Percentiles rank a stretch among this genome's conserved stretches.
phyloP scores from a whole-genome alignment of 768 basidiomycete species.

The Tulasnella sp. region DNA sequence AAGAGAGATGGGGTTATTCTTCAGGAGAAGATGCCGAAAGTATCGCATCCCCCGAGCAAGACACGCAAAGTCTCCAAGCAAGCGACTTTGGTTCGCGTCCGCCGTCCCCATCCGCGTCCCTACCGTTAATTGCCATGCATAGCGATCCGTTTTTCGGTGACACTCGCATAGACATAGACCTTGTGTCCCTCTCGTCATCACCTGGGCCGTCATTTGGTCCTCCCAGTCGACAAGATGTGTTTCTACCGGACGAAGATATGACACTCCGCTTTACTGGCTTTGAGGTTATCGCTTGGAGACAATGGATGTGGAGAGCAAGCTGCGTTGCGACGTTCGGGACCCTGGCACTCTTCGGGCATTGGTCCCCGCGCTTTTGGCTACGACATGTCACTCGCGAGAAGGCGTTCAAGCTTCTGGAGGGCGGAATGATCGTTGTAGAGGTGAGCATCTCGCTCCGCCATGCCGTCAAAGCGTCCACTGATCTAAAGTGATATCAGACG shows the following conservation, averaged over 20 bases:
- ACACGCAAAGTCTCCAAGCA: conserved; percentile 35
- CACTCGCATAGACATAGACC: conserved; percentile 71
- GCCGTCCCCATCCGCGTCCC: conserved; percentile 42
- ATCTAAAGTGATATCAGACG: too few species aligned
- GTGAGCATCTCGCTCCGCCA: too few species aligned
- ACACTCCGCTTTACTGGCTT: conserved; percentile 83
- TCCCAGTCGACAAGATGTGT: conserved; percentile 75
- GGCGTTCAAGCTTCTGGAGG: conserved; percentile 52
- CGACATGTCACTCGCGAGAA: conserved; percentile 74
- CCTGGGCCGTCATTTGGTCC: conserved; percentile 61
- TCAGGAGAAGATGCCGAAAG: conserved; percentile 64
- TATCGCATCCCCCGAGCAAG: conserved; percentile 27
- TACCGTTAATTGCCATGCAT: conserved; percentile 50
- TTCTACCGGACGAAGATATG: conserved; percentile 82
- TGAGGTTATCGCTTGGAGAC: conserved; percentile 51
- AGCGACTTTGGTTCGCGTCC: conserved; percentile 60
- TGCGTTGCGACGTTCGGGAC: conserved; percentile 62
- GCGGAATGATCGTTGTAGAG: conserved; percentile 83
- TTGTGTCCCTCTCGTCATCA: conserved; percentile 35
- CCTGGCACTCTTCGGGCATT: conserved; percentile 74
- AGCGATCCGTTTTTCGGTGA: conserved; percentile 74
- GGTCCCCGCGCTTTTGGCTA: conserved; percentile 90
- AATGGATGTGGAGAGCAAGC: conserved; percentile 56
- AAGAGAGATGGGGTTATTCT: conserved; percentile 90
- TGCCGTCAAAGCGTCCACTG: too few species aligned